Evolutionary conservation across 2,329 filamentous ascomycete genomes (phyloP), one percentile per base, ranked within the genome.

Genomic region (Fusarium lateritium): DNA sequence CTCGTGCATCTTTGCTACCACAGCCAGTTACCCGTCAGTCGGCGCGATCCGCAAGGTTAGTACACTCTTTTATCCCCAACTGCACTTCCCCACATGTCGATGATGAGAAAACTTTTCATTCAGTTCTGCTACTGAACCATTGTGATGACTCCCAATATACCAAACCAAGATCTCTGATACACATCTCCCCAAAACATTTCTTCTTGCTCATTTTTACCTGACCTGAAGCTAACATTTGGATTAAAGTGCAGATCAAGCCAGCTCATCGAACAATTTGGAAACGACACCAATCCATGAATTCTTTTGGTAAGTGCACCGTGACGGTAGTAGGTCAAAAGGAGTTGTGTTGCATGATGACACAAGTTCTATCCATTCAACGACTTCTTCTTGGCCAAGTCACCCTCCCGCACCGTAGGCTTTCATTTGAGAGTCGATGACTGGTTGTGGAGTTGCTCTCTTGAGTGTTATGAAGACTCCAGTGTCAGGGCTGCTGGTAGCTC

Each of bases 361-460:
- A 82, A 89, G 89, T 89, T 89, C 71, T 90, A 91, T 92, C 89
- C 89, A 92, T 92, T 92, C 89, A 86, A 90, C 88, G 85, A 91
- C 84, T 79, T 85, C 86, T 84, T 86, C 80, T 81, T 82, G 78
- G 83, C 90, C 90, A 84, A 91, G 89, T 87, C 86, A 89, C 87
- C 83, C 91, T 93, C 86, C 87, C 90, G 79, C 88, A 92, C 90
- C 87, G 78, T 83, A 93, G 88, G 67, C 56, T 65, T 64, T 71
- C 59, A 42, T 63, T 31, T 52, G 70, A 66, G 65, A 24, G 57
- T 85, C 83, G 80, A 93, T 84, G 91, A 93, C 80, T 78, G 86
- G 91, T 92, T 90, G 91, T 93, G 90, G 88, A 92, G 91, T 92
- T 88, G 78, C 69, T 82, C 78, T 76, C 59, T 59, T 65, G 71